These are phyloP conservation scores for Margaritispora aquatica DNA, from an alignment of 495 filamentous ascomycete species.

Conservation along the genomic window DNA sequence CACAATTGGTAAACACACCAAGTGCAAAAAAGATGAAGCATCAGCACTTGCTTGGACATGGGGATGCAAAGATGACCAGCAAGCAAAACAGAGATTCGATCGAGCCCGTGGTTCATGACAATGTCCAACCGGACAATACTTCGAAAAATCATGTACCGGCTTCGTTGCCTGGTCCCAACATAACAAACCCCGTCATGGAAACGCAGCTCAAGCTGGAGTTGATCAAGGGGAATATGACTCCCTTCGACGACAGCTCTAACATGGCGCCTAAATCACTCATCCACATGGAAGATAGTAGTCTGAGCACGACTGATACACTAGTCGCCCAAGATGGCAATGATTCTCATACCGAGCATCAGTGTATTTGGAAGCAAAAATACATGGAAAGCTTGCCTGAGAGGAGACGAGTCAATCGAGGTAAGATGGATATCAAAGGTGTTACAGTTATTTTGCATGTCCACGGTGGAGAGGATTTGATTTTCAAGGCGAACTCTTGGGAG, in stretches of 20 bases:
- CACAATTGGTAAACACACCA: too few relatives aligned
- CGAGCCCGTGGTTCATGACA: neutral
- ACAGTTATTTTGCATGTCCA: conserved; percentile 39
- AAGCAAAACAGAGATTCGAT: neutral
- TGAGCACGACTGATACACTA: too few relatives aligned
- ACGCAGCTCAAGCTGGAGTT: neutral
- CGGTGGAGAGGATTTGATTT: conserved; percentile 39
- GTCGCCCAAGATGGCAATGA: too few relatives aligned
- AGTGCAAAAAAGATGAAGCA: too few relatives aligned
- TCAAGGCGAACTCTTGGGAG: conserved; percentile 20
- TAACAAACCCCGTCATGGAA: neutral
- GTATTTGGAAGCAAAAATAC: conserved; percentile 29
- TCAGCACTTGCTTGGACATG: too few relatives aligned
- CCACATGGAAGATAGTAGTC: too few relatives aligned
- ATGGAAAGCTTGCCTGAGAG: conserved; percentile 5
- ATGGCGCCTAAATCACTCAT: neutral
- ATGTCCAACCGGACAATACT: neutral
- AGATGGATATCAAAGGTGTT: conserved; percentile 34
- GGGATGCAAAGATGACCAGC: too few relatives aligned
- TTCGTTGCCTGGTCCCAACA: neutral
- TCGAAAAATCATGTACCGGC: neutral
- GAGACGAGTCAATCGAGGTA: conserved; percentile 3
- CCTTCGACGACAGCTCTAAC: neutral
- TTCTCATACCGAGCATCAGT: conserved; percentile 30
- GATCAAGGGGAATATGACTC: neutral